These are phyloP conservation scores for Cercophora newfieldiana DNA, from an alignment of 495 filamentous ascomycete species.

Conservation along the genomic window DNA sequence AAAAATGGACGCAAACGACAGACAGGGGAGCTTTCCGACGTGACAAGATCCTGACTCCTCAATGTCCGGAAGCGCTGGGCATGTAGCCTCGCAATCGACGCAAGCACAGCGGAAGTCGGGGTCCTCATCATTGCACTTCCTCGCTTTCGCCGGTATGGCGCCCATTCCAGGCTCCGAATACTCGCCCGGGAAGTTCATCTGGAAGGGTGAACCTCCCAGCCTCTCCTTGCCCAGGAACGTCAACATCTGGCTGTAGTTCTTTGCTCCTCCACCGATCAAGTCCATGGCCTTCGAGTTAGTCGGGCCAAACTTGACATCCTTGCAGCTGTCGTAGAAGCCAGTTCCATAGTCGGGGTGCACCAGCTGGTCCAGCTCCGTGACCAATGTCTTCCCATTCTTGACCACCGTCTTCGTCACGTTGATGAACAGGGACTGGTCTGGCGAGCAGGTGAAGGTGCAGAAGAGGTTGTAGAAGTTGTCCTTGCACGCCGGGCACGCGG, in stretches of 20 bases:
- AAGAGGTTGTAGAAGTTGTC: constrained; percentile 98
- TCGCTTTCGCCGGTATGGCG: constrained; percentile 63
- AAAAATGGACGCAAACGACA: constrained; percentile 88
- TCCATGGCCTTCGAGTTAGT: constrained; percentile 91
- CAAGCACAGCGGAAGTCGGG: constrained; percentile 86
- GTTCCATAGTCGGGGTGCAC: constrained; percentile 81
- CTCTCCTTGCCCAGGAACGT: constrained; percentile 93
- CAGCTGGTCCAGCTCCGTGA: constrained; percentile 89
- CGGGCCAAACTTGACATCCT: constrained; percentile 95
- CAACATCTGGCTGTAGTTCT: constrained; percentile 80
- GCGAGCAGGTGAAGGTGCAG: constrained; percentile 96
- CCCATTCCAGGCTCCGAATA: constrained; percentile 64
- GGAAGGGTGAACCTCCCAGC: constrained; percentile 86
- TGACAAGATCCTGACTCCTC: constrained; percentile 66
- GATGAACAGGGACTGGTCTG: constrained; percentile 91
- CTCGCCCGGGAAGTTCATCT: constrained; percentile 85
- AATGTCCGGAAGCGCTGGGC: constrained; percentile 75
- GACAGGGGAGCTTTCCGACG: constrained; percentile 82
- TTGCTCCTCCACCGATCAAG: constrained; percentile 92
- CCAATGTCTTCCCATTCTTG: constrained; percentile 66
- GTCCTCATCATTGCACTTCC: constrained; percentile 86
- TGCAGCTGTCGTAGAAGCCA: constrained; percentile 95
- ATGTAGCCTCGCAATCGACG: constrained; percentile 84
- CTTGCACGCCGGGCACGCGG: constrained; percentile 91
- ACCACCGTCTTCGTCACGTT: constrained; percentile 80